Conservation (phyloP, 345 rosid species). For the Brassica rapa region DNA sequence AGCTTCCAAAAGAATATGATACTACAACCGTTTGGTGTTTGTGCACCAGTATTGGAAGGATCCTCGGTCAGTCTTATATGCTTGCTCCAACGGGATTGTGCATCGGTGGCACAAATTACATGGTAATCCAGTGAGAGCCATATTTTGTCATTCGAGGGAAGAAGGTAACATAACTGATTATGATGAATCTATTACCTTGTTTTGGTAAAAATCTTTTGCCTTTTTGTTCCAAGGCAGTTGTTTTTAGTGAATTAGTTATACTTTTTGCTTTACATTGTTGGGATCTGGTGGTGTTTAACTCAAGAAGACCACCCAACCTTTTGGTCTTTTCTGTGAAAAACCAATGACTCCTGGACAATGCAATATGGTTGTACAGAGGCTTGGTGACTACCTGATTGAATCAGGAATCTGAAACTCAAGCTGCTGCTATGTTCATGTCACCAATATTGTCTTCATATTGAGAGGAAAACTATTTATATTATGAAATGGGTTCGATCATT, state of each 20-base stretch:
- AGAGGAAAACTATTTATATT: slow-evolving; percentile 10
- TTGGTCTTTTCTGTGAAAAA: slow-evolving; percentile 65
- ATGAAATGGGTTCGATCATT: slow-evolving; percentile 4
- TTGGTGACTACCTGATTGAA: slow-evolving; percentile 77
- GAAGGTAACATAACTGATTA: background rate
- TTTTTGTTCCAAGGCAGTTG: background rate
- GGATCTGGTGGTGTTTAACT: slow-evolving; percentile 78
- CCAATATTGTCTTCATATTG: slow-evolving; percentile 19
- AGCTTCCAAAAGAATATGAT: background rate
- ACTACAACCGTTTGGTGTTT: background rate
- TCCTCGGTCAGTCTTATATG: background rate
- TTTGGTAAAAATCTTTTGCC: background rate
- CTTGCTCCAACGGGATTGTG: background rate
- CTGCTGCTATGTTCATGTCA: background rate
- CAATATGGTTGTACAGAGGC: slow-evolving; percentile 87
- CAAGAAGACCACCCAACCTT: slow-evolving; percentile 69
- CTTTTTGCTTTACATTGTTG: slow-evolving; percentile 37
- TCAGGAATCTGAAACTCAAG: slow-evolving; percentile 54
- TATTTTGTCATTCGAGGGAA: background rate
- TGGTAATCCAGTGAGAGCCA: background rate
- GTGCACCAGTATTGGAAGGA: background rate
- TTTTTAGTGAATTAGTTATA: background rate
- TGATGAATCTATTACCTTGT: background rate
- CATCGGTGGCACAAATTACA: background rate
- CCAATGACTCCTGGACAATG: slow-evolving; percentile 87